phyloP scores from a whole-genome alignment of 768 basidiomycete species.

The Paxillus involutus region DNA sequence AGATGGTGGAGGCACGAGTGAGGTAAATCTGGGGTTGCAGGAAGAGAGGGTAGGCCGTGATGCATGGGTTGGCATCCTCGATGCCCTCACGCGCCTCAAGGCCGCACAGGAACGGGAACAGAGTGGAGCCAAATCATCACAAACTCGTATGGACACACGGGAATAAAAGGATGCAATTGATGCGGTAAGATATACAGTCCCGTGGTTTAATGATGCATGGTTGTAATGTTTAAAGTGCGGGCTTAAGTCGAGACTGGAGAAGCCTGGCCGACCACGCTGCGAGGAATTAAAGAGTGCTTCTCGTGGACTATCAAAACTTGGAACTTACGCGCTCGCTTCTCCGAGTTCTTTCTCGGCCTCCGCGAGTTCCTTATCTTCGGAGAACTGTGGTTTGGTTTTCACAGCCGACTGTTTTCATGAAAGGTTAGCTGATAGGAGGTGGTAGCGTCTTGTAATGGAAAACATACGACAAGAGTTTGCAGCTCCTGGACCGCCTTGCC shows the following conservation, averaged over 20 bases:
- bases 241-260: slow-evolving; percentile 14
- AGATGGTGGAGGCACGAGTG: slow-evolving; percentile 18
- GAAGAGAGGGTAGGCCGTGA: slow-evolving; percentile 75
- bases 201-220: slow-evolving; percentile 24
- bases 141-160: slow-evolving; percentile 16
- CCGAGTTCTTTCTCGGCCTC: slow-evolving; percentile 61
- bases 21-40: slow-evolving; percentile 63
- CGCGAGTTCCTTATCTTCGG: slow-evolving; percentile 40
- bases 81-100: slow-evolving; percentile 65
- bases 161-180: slow-evolving; percentile 11
- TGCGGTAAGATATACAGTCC: slow-evolving; percentile 9
- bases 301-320: slow-evolving; percentile 1
- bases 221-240: slow-evolving; percentile 20
- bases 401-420: slow-evolving; percentile 24
- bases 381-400: slow-evolving; percentile 28
- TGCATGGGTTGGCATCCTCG: slow-evolving; percentile 75
- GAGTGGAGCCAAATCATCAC: slow-evolving; percentile 6
- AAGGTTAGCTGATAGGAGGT: slow-evolving; percentile 3
- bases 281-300: slow-evolving; percentile 15
- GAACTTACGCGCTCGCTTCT: slow-evolving; percentile 45
- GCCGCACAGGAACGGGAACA: slow-evolving; percentile 36
- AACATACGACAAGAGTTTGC: slow-evolving; percentile 65
- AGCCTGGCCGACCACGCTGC: slow-evolving; percentile 14
- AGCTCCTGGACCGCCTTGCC: slow-evolving; percentile 63
- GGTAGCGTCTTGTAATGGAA: slow-evolving; percentile 17